These are phyloP conservation scores for Podospora tetraspora DNA, from an alignment of 495 filamentous ascomycete species.

Conservation along the genomic window DNA sequence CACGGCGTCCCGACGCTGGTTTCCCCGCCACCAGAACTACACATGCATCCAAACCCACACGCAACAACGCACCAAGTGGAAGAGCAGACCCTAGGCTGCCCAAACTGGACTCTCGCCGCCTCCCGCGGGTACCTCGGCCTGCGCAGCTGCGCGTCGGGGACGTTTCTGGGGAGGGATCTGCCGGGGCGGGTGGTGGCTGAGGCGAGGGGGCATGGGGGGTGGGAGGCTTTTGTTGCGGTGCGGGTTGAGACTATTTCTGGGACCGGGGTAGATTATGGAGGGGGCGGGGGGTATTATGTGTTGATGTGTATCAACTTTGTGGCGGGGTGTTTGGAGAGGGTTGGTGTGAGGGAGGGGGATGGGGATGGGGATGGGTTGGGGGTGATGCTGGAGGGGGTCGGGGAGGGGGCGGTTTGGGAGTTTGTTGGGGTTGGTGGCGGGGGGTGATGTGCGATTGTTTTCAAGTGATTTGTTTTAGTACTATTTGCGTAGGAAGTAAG, in stretches of 20 bases:
- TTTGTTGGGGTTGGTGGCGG: background rate
- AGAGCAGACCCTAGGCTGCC: background rate
- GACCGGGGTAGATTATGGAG: background rate
- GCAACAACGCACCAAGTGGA: background rate
- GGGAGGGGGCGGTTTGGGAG: background rate
- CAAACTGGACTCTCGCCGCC: background rate
- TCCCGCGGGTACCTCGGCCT: background rate
- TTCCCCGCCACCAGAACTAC: background rate
- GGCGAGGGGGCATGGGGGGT: slow-evolving; percentile 1
- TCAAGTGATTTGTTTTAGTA: background rate
- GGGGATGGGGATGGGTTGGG: background rate
- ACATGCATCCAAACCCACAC: background rate
- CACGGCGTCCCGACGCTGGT: background rate
- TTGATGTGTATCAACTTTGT: background rate
- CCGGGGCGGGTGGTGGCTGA: background rate
- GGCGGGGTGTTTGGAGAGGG: background rate
- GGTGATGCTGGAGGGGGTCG: background rate
- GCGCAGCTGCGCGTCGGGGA: background rate
- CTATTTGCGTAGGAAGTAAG: background rate
- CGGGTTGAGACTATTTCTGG: background rate
- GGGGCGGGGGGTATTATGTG: background rate
- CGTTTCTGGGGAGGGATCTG: background rate
- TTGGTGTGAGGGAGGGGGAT: background rate
- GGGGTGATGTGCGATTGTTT: background rate
- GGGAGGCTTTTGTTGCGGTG: background rate